Evolutionary conservation across 371 early-diverging fungal genomes (phyloP).

Genomic region (Thermomucor indicae-seudaticae): DNA sequence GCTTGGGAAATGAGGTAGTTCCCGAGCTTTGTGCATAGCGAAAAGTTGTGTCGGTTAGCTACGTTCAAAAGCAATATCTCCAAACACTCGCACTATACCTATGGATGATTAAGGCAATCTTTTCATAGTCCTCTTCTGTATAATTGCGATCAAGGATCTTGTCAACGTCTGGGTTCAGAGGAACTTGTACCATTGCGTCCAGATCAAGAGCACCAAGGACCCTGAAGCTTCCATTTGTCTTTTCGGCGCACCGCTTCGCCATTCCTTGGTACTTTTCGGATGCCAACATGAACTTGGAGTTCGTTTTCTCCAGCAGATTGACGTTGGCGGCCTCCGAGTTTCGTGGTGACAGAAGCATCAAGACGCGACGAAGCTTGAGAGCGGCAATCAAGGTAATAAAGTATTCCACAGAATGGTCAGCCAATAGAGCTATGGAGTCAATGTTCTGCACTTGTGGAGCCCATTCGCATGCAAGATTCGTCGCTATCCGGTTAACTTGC

Average conservation of each 20-base stretch:
- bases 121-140: conserved; percentile 2
- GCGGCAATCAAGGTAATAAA: conserved; percentile 18
- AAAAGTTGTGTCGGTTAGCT: too few species aligned
- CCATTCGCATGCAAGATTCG: conserved; percentile 25
- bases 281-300: conserved; percentile 10
- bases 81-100: too few species aligned
- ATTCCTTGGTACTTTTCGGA: conserved; percentile 6
- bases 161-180: neutral
- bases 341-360: conserved; percentile 25
- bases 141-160: neutral
- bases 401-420: conserved; percentile 17
- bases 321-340: conserved; percentile 24
- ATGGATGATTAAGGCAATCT: conserved; percentile 16
- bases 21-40: conserved; percentile 22
- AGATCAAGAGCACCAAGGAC: conserved; percentile 3
- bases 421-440: conserved; percentile 12
- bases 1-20: conserved; percentile 22
- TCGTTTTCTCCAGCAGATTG: conserved; percentile 15
- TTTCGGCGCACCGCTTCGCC: neutral
- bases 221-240: neutral
- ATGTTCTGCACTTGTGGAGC: neutral
- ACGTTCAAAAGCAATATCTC: too few species aligned
- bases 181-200: neutral
- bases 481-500: conserved; percentile 19
- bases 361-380: conserved; percentile 11